Percentiles rank a stretch among this genome's conserved stretches.
Evolutionary conservation across 2,329 filamentous ascomycete genomes (phyloP).

Genomic region (Pyrenochaeta sp.): DNA sequence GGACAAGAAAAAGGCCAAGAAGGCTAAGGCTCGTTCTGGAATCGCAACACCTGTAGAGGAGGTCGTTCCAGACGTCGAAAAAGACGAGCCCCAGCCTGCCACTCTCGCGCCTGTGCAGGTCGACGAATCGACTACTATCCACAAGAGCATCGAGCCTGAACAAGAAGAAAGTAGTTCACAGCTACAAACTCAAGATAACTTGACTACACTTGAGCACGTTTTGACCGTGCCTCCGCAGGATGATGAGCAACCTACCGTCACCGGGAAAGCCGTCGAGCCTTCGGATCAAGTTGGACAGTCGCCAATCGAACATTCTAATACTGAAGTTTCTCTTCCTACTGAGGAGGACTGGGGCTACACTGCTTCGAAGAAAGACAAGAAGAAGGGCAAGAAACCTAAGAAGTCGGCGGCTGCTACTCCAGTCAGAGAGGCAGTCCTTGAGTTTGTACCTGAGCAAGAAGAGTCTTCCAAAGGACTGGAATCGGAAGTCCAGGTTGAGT

Average conservation of each 20-base stretch:
- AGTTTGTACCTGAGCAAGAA: conserved; percentile 8
- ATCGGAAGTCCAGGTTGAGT: neutral
- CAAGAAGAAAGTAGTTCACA: too few species aligned
- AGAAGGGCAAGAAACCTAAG: conserved; percentile 30
- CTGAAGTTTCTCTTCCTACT: too few species aligned
- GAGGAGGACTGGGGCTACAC: conserved; percentile 12
- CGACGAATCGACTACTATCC: neutral
- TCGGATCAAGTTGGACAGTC: too few species aligned
- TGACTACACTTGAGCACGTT: neutral
- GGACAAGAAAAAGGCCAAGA: conserved; percentile 35
- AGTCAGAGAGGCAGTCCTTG: conserved; percentile 10
- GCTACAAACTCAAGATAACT: too few species aligned
- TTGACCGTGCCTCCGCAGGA: neutral
- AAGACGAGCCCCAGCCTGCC: conserved; percentile 1
- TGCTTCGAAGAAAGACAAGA: conserved; percentile 20
- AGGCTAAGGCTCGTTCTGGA: conserved; percentile 28
- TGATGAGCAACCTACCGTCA: neutral
- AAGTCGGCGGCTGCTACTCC: conserved; percentile 11
- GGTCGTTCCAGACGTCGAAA: conserved; percentile 6
- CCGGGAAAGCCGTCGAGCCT: neutral
- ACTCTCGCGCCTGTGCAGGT: neutral
- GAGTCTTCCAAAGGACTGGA: too few species aligned
- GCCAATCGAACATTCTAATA: too few species aligned
- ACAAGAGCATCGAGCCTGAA: neutral
- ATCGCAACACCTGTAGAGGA: conserved; percentile 16